Evolutionary conservation across 306 rosid species (phyloP).

Genomic region (Casuarina equisetifolia): DNA sequence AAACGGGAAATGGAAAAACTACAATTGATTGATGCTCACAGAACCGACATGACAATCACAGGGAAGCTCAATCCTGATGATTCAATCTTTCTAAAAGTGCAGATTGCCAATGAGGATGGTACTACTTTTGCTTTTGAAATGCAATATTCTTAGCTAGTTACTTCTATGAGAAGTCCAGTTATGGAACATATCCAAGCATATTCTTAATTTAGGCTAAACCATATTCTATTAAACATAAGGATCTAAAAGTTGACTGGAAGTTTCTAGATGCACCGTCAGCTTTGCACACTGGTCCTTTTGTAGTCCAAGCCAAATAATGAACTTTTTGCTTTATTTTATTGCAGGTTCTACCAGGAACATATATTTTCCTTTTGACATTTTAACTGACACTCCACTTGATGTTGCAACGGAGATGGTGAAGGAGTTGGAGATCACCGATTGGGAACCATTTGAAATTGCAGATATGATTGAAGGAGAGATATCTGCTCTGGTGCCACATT

Average conservation of each 20-base stretch:
- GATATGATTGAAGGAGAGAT: constrained; percentile 81
- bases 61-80: constrained; percentile 83
- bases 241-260: constrained; percentile 2
- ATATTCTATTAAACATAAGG: constrained; percentile 1
- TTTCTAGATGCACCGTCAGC: constrained; percentile 8
- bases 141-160: constrained; percentile 5
- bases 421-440: constrained; percentile 78
- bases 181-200: constrained; percentile 5
- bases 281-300: background rate
- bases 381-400: constrained; percentile 67
- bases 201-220: background rate
- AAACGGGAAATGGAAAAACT: constrained; percentile 59
- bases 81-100: constrained; percentile 77
- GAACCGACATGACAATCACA: constrained; percentile 77
- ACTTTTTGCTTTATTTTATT: constrained; percentile 24
- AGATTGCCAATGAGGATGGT: constrained; percentile 71
- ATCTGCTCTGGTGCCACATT: constrained; percentile 55
- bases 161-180: background rate
- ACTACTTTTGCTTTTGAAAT: constrained; percentile 10
- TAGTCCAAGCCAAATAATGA: constrained; percentile 14
- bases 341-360: constrained; percentile 73
- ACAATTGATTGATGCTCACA: constrained; percentile 32
- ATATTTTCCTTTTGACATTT: constrained; percentile 75
- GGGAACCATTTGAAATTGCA: constrained; percentile 85
- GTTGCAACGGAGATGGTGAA: constrained; percentile 93